Conservation (phyloP, 2,329 filamentous ascomycete genomes). For the Arthroderma uncinatum region DNA sequence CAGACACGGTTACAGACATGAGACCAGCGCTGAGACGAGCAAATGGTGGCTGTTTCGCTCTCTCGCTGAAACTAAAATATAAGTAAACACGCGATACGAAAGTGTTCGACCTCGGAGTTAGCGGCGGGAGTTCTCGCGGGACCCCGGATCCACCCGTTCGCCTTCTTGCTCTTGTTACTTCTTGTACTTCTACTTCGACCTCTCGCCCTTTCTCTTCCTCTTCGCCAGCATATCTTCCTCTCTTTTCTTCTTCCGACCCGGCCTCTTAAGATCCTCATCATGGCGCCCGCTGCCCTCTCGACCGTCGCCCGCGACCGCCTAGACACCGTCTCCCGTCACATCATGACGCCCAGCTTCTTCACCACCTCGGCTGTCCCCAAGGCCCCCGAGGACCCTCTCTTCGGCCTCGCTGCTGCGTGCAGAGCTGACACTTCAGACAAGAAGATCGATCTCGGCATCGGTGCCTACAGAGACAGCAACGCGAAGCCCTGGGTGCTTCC, state of each 20-base stretch:
- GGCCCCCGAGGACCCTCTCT: slow-evolving; percentile 89
- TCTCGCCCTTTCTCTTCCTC: not conserved
- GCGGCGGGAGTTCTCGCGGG: not conserved
- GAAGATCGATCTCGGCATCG: slow-evolving; percentile 92
- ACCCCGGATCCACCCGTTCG: not conserved
- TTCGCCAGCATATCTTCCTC: not conserved
- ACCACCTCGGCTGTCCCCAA: slow-evolving; percentile 66
- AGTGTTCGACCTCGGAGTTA: not conserved
- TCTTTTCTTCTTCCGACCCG: not conserved
- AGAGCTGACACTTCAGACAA: slow-evolving; percentile 61
- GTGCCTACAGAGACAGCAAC: slow-evolving; percentile 87
- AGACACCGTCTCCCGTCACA: slow-evolving; percentile 14
- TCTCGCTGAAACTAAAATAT: not conserved
- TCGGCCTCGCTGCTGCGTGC: slow-evolving; percentile 82
- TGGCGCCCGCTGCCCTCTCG: not conserved
- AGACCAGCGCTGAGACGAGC: not conserved
- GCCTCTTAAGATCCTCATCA: not conserved
- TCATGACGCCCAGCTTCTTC: slow-evolving; percentile 44
- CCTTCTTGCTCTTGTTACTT: slow-evolving; percentile 3
- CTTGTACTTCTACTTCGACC: not conserved
- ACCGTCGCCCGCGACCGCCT: slow-evolving; percentile 12
- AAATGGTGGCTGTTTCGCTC: not conserved
- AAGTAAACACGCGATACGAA: too few species aligned
- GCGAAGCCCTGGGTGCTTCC: slow-evolving; percentile 96
- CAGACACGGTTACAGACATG: not conserved